Conservation (phyloP, 768 basidiomycete species). For the Phanerodontia chrysosporium region DNA sequence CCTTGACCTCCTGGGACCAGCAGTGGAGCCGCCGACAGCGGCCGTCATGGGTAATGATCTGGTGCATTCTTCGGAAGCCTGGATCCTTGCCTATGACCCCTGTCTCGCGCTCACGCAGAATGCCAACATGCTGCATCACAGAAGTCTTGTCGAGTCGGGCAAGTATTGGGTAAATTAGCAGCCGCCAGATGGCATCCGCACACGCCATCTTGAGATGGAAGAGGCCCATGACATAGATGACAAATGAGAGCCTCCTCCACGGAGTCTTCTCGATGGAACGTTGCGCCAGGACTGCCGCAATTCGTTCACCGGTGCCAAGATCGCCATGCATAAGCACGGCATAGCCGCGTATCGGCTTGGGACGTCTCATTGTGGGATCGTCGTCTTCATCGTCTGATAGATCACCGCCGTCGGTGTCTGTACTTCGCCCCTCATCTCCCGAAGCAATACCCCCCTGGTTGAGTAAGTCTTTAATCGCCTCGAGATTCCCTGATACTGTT, state of each 20-base stretch:
- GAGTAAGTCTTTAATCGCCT: constrained; percentile 21
- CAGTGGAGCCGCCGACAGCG: constrained; percentile 11
- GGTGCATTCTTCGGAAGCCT: constrained; percentile 27
- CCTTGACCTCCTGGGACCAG: constrained; percentile 26
- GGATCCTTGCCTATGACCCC: constrained; percentile 22
- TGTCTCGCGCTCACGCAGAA: constrained; percentile 25
- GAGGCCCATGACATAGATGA: constrained; percentile 30
- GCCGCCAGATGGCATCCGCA: constrained; percentile 18
- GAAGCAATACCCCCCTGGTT: constrained; percentile 15
- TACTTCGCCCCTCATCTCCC: no score
- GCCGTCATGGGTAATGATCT: constrained; percentile 23
- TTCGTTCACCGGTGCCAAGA: constrained; percentile 14
- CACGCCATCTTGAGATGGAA: constrained; percentile 34
- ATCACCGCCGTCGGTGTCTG: no score
- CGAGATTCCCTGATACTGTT: constrained; percentile 17
- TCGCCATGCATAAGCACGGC: constrained; percentile 20
- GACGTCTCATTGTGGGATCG: neutral
- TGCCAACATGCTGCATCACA: constrained; percentile 13
- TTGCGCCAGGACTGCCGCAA: constrained; percentile 4
- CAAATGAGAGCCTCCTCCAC: constrained; percentile 25
- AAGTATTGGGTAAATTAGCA: constrained; percentile 8
- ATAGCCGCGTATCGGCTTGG: neutral
- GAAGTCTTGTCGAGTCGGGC: constrained; percentile 12
- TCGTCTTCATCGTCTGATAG: no score
- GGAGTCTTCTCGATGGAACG: constrained; percentile 28